A percentile compares a stretch with the other conserved stretches of the same genome.
phyloP scores from a whole-genome alignment of 805 yeast species.

The Barnettozyma populi region DNA sequence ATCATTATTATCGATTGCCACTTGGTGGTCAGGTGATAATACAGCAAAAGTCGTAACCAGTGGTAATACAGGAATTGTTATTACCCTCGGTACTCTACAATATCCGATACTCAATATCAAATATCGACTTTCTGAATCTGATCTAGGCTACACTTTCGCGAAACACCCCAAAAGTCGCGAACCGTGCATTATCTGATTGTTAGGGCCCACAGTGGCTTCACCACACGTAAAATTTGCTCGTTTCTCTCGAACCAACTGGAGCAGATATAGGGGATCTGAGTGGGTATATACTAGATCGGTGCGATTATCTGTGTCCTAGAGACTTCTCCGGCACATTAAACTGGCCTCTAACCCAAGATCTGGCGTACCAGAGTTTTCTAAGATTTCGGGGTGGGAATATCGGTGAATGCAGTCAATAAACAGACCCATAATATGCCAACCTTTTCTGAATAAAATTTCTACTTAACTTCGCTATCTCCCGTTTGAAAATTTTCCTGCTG shows the following conservation, averaged over 20 bases:
- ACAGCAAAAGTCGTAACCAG: too few relatives aligned
- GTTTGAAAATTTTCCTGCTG: not conserved
- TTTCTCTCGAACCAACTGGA: not conserved
- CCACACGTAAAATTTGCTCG: not conserved
- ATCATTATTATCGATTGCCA: not conserved
- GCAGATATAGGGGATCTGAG: not conserved
- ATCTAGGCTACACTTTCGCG: not conserved
- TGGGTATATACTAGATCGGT: not conserved
- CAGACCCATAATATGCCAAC: slow-evolving; percentile 4
- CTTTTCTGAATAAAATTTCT: not conserved
- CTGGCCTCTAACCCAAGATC: not conserved
- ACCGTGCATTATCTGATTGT: slow-evolving; percentile 8
- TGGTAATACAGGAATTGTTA: not conserved
- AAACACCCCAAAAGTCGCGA: slow-evolving; percentile 13
- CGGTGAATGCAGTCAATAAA: slow-evolving; percentile 9
- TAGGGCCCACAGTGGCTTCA: not conserved
- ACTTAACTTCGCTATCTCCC: slow-evolving; percentile 4
- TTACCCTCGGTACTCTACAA: too few relatives aligned
- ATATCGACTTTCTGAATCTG: not conserved
- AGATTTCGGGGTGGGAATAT: slow-evolving; percentile 6
- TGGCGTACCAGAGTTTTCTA: not conserved
- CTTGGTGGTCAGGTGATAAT: too few relatives aligned
- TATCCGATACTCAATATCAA: too few relatives aligned
- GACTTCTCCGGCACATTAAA: not conserved
- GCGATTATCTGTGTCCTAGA: not conserved